phyloP scores from a whole-genome alignment of 495 filamentous ascomycete species.

The Lophiostoma macrostomum region DNA sequence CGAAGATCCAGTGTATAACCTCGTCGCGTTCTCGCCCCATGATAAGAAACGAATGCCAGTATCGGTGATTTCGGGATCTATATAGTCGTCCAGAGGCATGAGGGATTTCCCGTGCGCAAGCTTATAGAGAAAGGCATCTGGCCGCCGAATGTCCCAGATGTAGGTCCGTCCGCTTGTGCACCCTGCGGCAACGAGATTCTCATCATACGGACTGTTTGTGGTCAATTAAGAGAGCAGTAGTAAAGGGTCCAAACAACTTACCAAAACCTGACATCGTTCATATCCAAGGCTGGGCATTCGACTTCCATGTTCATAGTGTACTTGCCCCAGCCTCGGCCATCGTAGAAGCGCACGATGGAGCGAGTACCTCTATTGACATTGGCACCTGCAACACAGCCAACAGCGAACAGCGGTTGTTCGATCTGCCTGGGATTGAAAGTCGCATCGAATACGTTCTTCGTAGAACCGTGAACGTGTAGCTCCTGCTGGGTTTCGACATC shows the following conservation, averaged over 20 bases:
- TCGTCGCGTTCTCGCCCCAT: conserved; percentile 68
- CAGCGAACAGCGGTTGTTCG: conserved; percentile 59
- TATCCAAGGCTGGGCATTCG: conserved; percentile 77
- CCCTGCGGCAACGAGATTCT: conserved; percentile 70
- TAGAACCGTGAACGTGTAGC: conserved; percentile 47
- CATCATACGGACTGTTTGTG: conserved; percentile 40
- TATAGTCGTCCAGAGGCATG: conserved; percentile 55
- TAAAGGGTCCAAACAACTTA: conserved; percentile 16
- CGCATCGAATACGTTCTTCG: conserved; percentile 75
- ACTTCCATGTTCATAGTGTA: conserved; percentile 47
- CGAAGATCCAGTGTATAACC: conserved; percentile 85
- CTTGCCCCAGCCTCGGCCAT: conserved; percentile 40
- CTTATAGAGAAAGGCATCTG: conserved; percentile 56
- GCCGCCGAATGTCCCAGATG: conserved; percentile 74
- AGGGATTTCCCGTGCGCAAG: conserved; percentile 68
- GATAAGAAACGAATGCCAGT: conserved; percentile 76
- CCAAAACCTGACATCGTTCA: conserved; percentile 72
- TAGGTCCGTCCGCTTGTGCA: conserved; percentile 82
- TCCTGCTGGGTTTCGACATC: conserved; percentile 51
- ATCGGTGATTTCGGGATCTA: conserved; percentile 64
- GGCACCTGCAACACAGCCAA: conserved; percentile 35
- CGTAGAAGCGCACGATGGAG: conserved; percentile 55
- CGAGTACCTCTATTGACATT: conserved; percentile 43
- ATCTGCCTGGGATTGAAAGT: conserved; percentile 64
- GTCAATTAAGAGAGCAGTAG: too few species aligned